Base-by-base conservation (phyloP, 805 yeast genomes). In the Sugiyamaella smithiae region DNA sequence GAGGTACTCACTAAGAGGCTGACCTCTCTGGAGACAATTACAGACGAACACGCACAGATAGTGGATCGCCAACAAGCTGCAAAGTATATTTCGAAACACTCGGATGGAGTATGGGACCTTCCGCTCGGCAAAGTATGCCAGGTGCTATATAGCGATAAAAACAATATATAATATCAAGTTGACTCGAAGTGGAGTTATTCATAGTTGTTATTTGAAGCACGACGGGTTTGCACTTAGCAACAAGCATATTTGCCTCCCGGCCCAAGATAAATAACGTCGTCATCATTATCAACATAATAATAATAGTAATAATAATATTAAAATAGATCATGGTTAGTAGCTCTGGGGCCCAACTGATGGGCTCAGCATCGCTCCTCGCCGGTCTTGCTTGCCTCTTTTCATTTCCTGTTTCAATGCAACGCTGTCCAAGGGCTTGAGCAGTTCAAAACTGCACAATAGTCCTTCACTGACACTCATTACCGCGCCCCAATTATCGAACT, bases 401-500 rank as follows among this genome's bases (percentile, higher is more conserved):
- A 91, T 88, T 44, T 88, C 93, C 65, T 87, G 96, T 64, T 91
- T 90, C 68, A 93, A 77, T 3, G 97, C 97, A 16, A 85, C 84
- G 45, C 95, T 80, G 68, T 91, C 98, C 58, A 93, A 74, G 14
- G 99, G 99, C 68, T 93, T 97, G 51, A 91, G 73, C 47, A 91
- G 76, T 67, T 91, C 99, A 67, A 91, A 91, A 53, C 93, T 84
- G 67, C 99, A 91, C 49, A 93, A 72, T 56, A 91, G 74, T 59
- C 91, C 97, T 55, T 91, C 97, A 54, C 88, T 80, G 12, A 91
- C 98, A 58, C 95, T 83, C 98, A 91, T 91, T 4, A 91, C 97
- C 1, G 99, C 99, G 20, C 96, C 97, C 96, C 96, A 88, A 61
- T 88, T 88, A 65, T 89, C 88, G 61, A 83, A 83, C 65, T 83